Conservation (phyloP, 768 basidiomycete species). For the Amanita pseudoporphyria region DNA sequence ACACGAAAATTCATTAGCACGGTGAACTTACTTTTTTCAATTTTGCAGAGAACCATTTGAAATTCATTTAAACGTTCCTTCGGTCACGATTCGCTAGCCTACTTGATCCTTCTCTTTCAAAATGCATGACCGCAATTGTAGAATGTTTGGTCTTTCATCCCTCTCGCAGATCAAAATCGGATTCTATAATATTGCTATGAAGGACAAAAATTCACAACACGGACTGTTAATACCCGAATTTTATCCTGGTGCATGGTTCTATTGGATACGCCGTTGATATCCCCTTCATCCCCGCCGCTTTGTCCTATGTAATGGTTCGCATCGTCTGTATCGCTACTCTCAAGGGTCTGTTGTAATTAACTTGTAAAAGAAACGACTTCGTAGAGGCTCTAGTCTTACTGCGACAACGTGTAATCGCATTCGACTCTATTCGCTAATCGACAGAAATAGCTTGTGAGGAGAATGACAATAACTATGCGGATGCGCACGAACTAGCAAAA, state of each 20-base stretch:
- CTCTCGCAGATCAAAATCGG: background rate
- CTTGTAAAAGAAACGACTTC: background rate
- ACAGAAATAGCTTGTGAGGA: too few species aligned
- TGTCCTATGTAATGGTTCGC: constrained; percentile 1
- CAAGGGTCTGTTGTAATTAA: too few species aligned
- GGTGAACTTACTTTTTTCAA: constrained; percentile 3
- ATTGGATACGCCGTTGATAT: background rate
- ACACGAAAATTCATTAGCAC: too few species aligned
- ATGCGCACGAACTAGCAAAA: too few species aligned
- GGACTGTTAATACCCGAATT: background rate
- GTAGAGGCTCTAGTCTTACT: constrained; percentile 7
- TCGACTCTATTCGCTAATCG: background rate
- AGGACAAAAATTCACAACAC: background rate
- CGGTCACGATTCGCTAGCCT: background rate
- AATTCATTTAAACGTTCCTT: background rate
- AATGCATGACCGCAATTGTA: background rate
- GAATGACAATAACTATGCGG: background rate
- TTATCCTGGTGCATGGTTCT: background rate
- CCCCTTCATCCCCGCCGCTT: background rate
- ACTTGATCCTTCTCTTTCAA: background rate
- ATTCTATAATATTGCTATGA: background rate
- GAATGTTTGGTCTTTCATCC: background rate
- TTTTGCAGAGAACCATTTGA: constrained; percentile 44
- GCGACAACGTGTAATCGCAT: constrained; percentile 1
- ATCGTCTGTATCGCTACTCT: background rate